These are phyloP conservation scores for Pythium apleroticum DNA, from an alignment of 352 stramenopile species.

Conservation along the genomic window DNA sequence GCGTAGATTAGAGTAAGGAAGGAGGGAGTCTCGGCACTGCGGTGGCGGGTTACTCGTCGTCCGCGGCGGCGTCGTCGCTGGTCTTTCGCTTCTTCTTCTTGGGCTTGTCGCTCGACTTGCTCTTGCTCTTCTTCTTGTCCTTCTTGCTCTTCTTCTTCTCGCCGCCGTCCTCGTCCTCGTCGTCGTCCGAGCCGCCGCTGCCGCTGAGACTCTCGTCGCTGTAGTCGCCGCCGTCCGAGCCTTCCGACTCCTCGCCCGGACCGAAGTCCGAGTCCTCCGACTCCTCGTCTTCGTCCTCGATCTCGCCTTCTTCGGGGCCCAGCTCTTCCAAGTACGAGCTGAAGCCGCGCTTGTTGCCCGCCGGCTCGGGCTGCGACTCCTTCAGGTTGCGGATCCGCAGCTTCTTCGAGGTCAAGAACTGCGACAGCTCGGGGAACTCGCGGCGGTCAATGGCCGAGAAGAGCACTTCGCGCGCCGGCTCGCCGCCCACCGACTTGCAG, in stretches of 20 bases:
- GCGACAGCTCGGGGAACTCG: slow-evolving; percentile 94
- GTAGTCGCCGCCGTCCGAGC: slow-evolving; percentile 67
- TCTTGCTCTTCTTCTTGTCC: slow-evolving; percentile 61
- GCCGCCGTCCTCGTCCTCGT: slow-evolving; percentile 65
- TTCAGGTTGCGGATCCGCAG: slow-evolving; percentile 93
- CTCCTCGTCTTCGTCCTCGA: slow-evolving; percentile 90
- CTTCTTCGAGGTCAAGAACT: slow-evolving; percentile 95
- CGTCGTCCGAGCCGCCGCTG: slow-evolving; percentile 43
- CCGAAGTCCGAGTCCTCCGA: slow-evolving; percentile 94
- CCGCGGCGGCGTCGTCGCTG: slow-evolving; percentile 5
- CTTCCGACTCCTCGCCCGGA: slow-evolving; percentile 61
- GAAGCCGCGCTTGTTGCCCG: slow-evolving; percentile 71
- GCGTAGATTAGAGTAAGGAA: neutral
- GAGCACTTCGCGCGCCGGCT: slow-evolving; percentile 87
- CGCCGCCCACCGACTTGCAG: slow-evolving; percentile 86
- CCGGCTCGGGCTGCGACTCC: slow-evolving; percentile 68
- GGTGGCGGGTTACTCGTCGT: slow-evolving; percentile 4
- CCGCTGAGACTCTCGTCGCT: slow-evolving; percentile 81
- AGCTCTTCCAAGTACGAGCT: slow-evolving; percentile 81
- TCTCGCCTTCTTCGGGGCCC: slow-evolving; percentile 83
- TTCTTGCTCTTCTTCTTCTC: slow-evolving; percentile 66
- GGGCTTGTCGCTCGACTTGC: slow-evolving; percentile 36
- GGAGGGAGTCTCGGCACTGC: too few relatives aligned
- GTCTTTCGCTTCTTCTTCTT: slow-evolving; percentile 30
- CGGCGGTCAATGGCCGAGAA: slow-evolving; percentile 96